Base-by-base conservation (phyloP, 441 rosid species). In the Gossypium schwendimanii region DNA sequence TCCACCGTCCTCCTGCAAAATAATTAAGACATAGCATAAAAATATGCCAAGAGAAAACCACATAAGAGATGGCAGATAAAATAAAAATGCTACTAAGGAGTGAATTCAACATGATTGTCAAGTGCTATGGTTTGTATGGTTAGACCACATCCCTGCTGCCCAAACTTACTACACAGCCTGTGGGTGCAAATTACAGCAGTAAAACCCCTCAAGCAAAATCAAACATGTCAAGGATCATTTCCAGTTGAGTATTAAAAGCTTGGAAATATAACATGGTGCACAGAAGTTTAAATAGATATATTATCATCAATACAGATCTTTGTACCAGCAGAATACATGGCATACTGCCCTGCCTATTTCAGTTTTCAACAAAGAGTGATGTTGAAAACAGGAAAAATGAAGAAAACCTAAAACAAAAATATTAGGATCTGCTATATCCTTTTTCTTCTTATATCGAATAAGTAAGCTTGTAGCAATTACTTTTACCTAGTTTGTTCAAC, bases 1-100 rank as follows among this genome's bases (percentile, higher is more conserved):
- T 63, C 55, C 87, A 44, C 92, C 92, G 74, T 89, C 94, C 21
- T 81, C 91, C 92, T 89, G 89, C 58, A 68, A 73, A 67, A 44
- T n/a, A 61, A 49, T 24, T 11, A 47, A 44, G 26, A 44, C 10
- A 54, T 54, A 54, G 54, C 55, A 64, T 44, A n/a, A 59, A 28
- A 23, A 21, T n/a, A 21, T 8, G 41, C 23, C 44, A 17, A 52
- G 17, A 50, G 45, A 18, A 50, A 31, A 28, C 23, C n/a, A 28
- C 60, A 52, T 17, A 26, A n/a, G 31, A 67, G 11, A 26, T 49
- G 8, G 9, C 20, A 11, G 26, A 8, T 9, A 50, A 52, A 50
- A 9, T 3, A 18, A 67, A 45, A 45, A 23, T 45, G 71, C 71
- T 17, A n/a, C 59, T 26, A 67, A 67, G 3, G 5, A 50, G 5